Evolutionary conservation across 345 rosid species (phyloP).

Genomic region (Hibiscus mutabilis): DNA sequence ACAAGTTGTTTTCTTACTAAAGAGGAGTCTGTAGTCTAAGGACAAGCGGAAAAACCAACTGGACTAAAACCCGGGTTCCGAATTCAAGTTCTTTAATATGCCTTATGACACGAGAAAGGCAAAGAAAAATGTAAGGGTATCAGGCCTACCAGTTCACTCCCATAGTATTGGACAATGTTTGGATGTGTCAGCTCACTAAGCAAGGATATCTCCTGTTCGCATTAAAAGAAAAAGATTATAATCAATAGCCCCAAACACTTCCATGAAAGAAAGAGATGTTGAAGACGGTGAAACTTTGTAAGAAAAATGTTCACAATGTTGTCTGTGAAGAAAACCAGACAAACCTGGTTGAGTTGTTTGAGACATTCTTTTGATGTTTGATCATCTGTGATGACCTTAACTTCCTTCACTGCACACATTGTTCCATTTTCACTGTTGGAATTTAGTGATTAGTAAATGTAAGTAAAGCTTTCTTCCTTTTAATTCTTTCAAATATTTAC

Average conservation of each 20-base stretch:
- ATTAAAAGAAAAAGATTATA: constrained; percentile 11
- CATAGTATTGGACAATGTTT: constrained; percentile 83
- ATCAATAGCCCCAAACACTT: background rate
- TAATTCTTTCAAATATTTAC: background rate
- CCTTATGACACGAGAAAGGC: background rate
- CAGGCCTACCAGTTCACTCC: constrained; percentile 87
- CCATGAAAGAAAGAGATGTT: background rate
- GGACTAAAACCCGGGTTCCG: background rate
- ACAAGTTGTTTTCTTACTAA: too few species aligned
- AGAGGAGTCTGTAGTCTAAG: too few species aligned
- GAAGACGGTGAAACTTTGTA: background rate
- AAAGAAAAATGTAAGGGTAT: background rate
- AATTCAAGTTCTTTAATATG: background rate
- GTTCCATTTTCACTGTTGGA: constrained; percentile 67
- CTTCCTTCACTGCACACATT: constrained; percentile 97
- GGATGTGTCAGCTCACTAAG: constrained; percentile 77
- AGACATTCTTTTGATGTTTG: constrained; percentile 72
- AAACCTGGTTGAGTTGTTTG: constrained; percentile 85
- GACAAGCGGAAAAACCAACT: background rate
- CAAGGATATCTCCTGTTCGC: constrained; percentile 78
- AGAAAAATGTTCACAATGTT: background rate
- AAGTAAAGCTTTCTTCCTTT: background rate
- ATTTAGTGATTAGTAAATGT: too few species aligned
- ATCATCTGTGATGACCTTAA: constrained; percentile 68
- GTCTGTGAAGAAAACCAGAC: background rate